These are phyloP conservation scores for Zoysia japonica DNA, from an alignment of 176 grass and related monocot species.

Conservation along the genomic window DNA sequence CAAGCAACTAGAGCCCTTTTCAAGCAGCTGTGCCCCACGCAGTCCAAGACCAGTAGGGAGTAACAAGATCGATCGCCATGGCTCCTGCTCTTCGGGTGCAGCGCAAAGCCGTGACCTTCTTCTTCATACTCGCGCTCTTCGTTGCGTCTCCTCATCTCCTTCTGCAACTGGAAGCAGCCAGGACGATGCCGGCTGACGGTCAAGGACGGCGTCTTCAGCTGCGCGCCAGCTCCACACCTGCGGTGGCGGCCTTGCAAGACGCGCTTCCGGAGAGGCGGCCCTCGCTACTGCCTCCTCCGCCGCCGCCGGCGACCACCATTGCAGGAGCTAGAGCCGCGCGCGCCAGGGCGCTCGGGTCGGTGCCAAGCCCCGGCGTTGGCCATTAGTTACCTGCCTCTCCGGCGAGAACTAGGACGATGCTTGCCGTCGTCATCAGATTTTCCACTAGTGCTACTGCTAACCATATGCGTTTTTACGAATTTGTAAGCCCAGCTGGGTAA, in stretches of 20 bases:
- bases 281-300: not conserved
- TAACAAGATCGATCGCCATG: not conserved
- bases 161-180: conserved; percentile 11
- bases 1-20: not conserved
- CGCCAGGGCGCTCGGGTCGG: conserved; percentile 52
- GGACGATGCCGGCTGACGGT: not conserved
- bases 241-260: not conserved
- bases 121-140: not conserved
- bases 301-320: not conserved
- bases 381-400: conserved; percentile 36
- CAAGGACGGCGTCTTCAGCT: not conserved
- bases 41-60: not conserved
- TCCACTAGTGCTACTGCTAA: not conserved
- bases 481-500: not conserved
- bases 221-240: not conserved
- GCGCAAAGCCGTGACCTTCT: not conserved
- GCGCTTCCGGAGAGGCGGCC: not conserved
- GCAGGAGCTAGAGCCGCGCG: not conserved
- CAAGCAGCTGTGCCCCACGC: not conserved
- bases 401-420: not conserved
- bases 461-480: not conserved
- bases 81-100: not conserved
- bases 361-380: conserved; percentile 64
- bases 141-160: not conserved
- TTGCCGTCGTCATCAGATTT: not conserved